Evolutionary conservation across 73 alveolate species (phyloP).

Genomic region (Paramecium caudatum): DNA sequence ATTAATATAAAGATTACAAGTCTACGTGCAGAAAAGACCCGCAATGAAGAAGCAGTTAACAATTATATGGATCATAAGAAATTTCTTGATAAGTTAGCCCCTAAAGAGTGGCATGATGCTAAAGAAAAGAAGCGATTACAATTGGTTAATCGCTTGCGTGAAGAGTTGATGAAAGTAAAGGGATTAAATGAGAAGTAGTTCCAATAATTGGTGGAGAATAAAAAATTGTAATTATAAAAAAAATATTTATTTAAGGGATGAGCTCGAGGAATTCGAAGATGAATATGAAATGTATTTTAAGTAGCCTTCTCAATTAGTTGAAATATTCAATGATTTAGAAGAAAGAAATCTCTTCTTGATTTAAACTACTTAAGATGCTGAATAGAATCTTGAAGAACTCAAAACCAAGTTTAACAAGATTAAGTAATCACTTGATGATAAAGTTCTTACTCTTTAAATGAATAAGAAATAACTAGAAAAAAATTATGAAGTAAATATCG

Average conservation of each 20-base stretch:
- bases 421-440: conserved; percentile 28
- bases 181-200: conserved; percentile 24
- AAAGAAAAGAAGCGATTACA: conserved; percentile 65
- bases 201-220: conserved; percentile 35
- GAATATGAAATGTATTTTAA: conserved; percentile 72
- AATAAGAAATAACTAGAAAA: conserved; percentile 29
- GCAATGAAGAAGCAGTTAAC: conserved; percentile 71
- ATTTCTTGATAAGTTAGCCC: conserved; percentile 74
- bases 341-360: conserved; percentile 72
- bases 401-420: conserved; percentile 60
- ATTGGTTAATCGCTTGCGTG: conserved; percentile 35
- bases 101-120: conserved; percentile 77
- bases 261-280: conserved; percentile 71
- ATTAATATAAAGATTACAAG: conserved; percentile 67
- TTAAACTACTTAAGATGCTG: conserved; percentile 68
- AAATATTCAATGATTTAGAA: conserved; percentile 69
- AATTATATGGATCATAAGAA: conserved; percentile 75
- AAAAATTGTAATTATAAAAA: neutral
- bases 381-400: conserved; percentile 71
- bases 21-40: conserved; percentile 69
- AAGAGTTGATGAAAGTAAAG: conserved; percentile 61
- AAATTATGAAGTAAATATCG: conserved; percentile 6
- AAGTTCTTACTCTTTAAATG: neutral
- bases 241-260: conserved; percentile 16
- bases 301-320: conserved; percentile 66